Percentiles rank a stretch among this genome's conserved stretches.
These are phyloP conservation scores for Rhizophlyctis rosea DNA, from an alignment of 192 early-diverging fungal genomes.

Conservation along the genomic window DNA sequence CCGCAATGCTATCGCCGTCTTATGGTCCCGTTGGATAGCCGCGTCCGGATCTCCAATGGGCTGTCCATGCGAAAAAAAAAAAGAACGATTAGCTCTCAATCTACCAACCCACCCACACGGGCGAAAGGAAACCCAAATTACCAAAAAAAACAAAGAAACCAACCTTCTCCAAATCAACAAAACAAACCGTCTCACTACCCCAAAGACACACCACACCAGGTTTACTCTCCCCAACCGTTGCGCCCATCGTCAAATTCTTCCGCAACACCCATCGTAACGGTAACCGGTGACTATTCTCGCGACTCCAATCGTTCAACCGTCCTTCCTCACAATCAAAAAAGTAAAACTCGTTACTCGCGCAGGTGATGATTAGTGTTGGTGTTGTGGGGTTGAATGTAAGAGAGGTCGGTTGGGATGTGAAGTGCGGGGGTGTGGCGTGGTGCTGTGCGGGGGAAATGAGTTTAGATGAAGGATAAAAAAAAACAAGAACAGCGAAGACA, in stretches of 20 bases:
- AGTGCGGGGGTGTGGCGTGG: constrained; percentile 63
- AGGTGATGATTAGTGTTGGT: constrained; percentile 57
- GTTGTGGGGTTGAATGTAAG: constrained; percentile 63
- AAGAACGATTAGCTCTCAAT: too few species aligned
- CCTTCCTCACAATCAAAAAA: constrained; percentile 67
- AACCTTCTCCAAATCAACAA: constrained; percentile 64
- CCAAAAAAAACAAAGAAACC: constrained; percentile 21
- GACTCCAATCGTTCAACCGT: constrained; percentile 79
- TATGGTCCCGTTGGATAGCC: too few species aligned
- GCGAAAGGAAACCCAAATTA: too few species aligned
- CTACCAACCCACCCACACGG: too few species aligned
- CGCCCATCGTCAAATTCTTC: constrained; percentile 70
- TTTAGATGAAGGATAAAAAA: too few species aligned
- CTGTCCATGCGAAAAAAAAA: too few species aligned
- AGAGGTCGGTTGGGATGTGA: constrained; percentile 58
- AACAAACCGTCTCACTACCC: constrained; percentile 67
- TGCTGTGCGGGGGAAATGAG: constrained; percentile 40
- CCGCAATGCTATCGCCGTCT: constrained; percentile 2
- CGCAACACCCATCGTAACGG: constrained; percentile 62
- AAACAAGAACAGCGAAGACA: constrained; percentile 3
- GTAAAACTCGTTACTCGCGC: constrained; percentile 70
- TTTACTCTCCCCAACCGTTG: constrained; percentile 64
- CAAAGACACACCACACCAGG: constrained; percentile 65
- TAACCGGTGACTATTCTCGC: constrained; percentile 60
- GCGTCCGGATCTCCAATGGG: constrained; percentile 53